Evolutionary conservation across 352 stramenopile genomes (phyloP).

Genomic region (Globisporangium recalcitrans): DNA sequence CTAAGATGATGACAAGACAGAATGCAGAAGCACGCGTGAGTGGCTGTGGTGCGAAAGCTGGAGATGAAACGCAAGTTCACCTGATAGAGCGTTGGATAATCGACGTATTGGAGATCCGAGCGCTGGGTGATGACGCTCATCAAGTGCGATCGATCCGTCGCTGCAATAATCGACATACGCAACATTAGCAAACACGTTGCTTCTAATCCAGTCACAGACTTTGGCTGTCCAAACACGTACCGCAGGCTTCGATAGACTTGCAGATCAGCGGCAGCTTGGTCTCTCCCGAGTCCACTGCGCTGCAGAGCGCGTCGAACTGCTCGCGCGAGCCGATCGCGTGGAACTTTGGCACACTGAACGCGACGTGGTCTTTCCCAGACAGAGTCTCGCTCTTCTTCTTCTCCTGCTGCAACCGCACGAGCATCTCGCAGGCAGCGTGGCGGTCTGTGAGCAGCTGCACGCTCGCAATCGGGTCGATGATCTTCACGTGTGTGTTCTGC

Average conservation of each 20-base stretch:
- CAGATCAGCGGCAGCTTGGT: constrained; percentile 66
- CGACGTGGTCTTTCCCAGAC: constrained; percentile 7
- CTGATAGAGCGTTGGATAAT: constrained; percentile 66
- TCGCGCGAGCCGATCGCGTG: constrained; percentile 33
- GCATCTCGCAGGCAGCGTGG: constrained; percentile 49
- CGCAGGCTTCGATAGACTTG: constrained; percentile 82
- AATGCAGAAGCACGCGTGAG: background rate
- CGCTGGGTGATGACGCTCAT: constrained; percentile 78
- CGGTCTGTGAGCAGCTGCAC: constrained; percentile 71
- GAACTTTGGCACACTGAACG: constrained; percentile 53
- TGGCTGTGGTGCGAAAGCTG: background rate
- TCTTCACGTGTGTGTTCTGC: constrained; percentile 37
- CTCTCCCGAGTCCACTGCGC: constrained; percentile 30
- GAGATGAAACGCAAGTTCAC: constrained; percentile 16
- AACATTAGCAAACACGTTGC: background rate
- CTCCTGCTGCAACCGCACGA: constrained; percentile 18
- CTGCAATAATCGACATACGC: constrained; percentile 21
- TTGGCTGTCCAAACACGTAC: constrained; percentile 26
- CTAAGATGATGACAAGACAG: constrained; percentile 19
- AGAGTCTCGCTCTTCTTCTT: constrained; percentile 21
- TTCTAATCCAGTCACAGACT: background rate
- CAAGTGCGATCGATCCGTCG: constrained; percentile 72
- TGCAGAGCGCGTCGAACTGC: constrained; percentile 34
- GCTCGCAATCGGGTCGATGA: constrained; percentile 68
- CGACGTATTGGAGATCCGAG: constrained; percentile 49